Conservation (phyloP, 306 rosid species). For the Vigna radiata region DNA sequence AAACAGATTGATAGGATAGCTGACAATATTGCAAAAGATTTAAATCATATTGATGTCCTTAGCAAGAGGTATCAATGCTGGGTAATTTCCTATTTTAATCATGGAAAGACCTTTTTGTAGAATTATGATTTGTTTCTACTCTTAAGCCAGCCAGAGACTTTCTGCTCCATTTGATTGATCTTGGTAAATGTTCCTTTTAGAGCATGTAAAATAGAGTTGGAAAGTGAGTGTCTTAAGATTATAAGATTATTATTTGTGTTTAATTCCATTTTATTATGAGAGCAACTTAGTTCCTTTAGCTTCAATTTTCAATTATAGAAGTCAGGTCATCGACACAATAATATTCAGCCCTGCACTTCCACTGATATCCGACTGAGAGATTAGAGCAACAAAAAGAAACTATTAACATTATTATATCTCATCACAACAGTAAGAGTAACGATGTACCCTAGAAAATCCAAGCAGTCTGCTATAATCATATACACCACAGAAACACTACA, state of each 20-base stretch:
- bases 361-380: not conserved
- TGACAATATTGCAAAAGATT: conserved; percentile 77
- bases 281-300: conserved; percentile 8
- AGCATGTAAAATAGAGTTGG: not conserved
- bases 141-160: not conserved
- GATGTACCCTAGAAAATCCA: not conserved
- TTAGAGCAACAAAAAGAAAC: conserved; percentile 7
- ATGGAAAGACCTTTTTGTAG: conserved; percentile 20
- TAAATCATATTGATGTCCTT: conserved; percentile 84
- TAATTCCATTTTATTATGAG: not conserved
- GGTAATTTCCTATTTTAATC: conserved; percentile 43
- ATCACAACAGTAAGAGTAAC: not conserved
- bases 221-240: conserved; percentile 1
- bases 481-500: not conserved
- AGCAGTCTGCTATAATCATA: conserved; percentile 5
- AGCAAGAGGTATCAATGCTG: conserved; percentile 76
- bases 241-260: conserved; percentile 6
- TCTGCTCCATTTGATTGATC: conserved; percentile 26
- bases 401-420: not conserved
- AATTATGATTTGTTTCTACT: conserved; percentile 28
- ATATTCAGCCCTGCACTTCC: not conserved
- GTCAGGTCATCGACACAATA: not conserved
- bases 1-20: conserved; percentile 89
- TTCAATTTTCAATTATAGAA: not conserved
- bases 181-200: conserved; percentile 1